Evolutionary conservation across 345 rosid species (phyloP).

Genomic region (Melaleuca alternifolia): DNA sequence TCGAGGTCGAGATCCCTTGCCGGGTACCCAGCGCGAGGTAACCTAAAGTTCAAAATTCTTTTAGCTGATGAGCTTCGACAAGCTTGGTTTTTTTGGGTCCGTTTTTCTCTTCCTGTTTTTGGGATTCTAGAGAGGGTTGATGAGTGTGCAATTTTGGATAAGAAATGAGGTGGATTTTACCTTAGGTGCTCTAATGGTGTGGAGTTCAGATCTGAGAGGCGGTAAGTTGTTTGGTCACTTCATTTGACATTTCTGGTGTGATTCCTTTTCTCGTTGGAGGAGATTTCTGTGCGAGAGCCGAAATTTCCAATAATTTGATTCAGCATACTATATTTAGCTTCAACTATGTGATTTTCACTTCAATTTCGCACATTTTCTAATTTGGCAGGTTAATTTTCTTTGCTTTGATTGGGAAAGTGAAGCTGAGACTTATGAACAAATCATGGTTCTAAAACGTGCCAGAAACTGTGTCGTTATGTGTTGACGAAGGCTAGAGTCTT

Average conservation of each 20-base stretch:
- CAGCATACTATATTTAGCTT: not conserved
- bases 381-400: not conserved
- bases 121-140: not conserved
- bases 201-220: not conserved
- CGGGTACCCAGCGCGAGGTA: conserved; percentile 97
- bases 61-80: not conserved
- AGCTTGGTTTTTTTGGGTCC: not conserved
- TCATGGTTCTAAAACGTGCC: not conserved
- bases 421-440: not conserved
- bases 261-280: not conserved
- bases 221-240: not conserved
- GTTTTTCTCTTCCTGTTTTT: not conserved
- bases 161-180: not conserved
- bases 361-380: not conserved
- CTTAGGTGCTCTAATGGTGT: not conserved
- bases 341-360: not conserved
- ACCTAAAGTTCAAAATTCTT: not conserved
- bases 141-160: not conserved
- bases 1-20: conserved; percentile 88
- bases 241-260: not conserved
- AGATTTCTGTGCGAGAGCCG: not conserved
- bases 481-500: not conserved
- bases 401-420: not conserved
- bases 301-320: not conserved
- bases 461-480: not conserved